phyloP scores from a whole-genome alignment of 306 rosid genomes.

The Castanea crenata region DNA sequence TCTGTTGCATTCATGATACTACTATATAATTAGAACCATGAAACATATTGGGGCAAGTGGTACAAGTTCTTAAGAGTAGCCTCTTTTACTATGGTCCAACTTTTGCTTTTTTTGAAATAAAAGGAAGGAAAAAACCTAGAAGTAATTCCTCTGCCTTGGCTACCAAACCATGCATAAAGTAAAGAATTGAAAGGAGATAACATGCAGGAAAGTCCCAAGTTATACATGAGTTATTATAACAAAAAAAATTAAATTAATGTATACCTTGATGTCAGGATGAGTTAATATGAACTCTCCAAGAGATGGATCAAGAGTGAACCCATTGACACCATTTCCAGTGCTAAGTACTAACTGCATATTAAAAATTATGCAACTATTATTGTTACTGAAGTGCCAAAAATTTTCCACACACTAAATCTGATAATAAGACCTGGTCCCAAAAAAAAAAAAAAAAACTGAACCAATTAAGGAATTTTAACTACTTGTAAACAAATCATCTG shows the following conservation, averaged over 20 bases:
- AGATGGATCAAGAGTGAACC: constrained; percentile 97
- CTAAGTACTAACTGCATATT: constrained; percentile 68
- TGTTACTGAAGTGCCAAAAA: not conserved
- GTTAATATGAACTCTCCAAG: constrained; percentile 95
- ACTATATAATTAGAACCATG: not conserved
- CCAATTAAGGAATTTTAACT: not conserved
- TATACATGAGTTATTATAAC: not conserved
- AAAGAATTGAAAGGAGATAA: not conserved
- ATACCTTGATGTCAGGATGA: constrained; percentile 90
- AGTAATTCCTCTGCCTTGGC: not conserved
- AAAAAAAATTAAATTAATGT: too few relatives aligned
- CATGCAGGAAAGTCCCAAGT: not conserved
- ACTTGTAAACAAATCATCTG: not conserved
- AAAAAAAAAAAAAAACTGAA: not conserved
- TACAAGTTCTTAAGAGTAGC: not conserved
- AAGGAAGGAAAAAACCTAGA: not conserved
- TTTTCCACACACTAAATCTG: too few relatives aligned
- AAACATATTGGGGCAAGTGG: not conserved
- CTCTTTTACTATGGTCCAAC: not conserved
- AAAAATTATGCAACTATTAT: not conserved
- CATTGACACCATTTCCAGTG: constrained; percentile 80
- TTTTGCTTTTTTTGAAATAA: not conserved
- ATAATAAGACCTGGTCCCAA: too few relatives aligned
- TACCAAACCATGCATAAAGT: not conserved
- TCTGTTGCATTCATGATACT: not conserved